Base-by-base conservation (phyloP, 2,329 filamentous ascomycete species). In the Apiospora malaysiana region DNA sequence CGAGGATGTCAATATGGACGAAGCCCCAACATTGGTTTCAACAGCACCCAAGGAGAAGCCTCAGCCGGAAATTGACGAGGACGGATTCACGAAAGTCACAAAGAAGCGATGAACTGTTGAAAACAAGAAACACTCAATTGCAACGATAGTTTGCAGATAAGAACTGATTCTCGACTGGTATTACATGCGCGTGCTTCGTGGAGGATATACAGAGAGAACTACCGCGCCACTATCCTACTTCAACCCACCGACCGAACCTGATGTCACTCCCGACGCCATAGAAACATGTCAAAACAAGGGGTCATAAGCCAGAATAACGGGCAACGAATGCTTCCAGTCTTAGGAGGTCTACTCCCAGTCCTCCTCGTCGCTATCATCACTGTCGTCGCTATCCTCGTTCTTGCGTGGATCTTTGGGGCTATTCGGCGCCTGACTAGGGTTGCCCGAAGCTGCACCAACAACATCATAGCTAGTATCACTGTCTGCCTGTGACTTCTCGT, bases 381-480 rank as follows among this genome's bases (percentile, higher is more conserved):
- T 27, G 76, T 93, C 89, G 71, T 93, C 91, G 74, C 89, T 92
- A 73, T 93, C 90, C 68, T 88, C 87, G 9, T 78, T 85, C 79
- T 87, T 88, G 73, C 83, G 84, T 23, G 83, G 77, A 45, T 88
- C 88, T 79, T 89, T 90, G 37, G 89, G 89, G 78, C 89, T 91
- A 79, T 83, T 89, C 32, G 94, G 92, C 23, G 94, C 92, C 74
- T 93, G 92, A 80, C 93, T 97, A 47, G 91, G 90, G 63, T 90
- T 89, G 67, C 93, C 93, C 68, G 93, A 95, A 65, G 90, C 86
- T 7, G 92, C 91, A 9, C 93, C 92, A 65, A 99, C 94, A 45
- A 99, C 88, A 80, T 99, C 96, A 81, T 99, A 99, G 83, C 94
- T 97, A 23, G 94, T 94, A 77, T 99, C 96, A 79, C 95, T 98